Base-by-base conservation (phyloP, 352 stramenopile genomes). In the Phytophthora idaei region DNA sequence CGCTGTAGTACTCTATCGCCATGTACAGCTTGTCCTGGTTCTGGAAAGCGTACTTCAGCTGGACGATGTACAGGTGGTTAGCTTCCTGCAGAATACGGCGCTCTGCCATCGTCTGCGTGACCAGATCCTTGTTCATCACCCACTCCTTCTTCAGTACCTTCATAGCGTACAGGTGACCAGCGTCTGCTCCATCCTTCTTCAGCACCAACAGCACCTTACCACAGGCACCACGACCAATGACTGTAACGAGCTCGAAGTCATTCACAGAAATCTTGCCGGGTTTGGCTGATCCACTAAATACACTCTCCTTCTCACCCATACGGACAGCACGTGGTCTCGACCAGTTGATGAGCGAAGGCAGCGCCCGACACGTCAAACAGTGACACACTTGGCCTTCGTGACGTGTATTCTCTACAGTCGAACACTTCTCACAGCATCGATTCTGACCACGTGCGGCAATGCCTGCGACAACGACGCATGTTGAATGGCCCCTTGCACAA, bases 1-100 rank as follows among this genome's bases (percentile, higher is more conserved):
- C 83, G 57, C 81, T 90, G 71, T 91, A 91, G 59, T 90, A 91
- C 42, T 91, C 83, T 80, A 91, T 91, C 42, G 90, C 83, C 83
- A 91, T 91, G 69, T 91, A 91, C 12, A 91, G 71, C 64, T 91
- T 91, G 73, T 91, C 81, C 50, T 89, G 81, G 67, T 90, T 91
- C 68, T 91, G 83, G 73, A 91, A 91, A 27, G 83, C 83, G 52
- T 89, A 91, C 57, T 85, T 76, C 9, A 91, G 71, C 71, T 90
- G 83, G 9, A 91, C 83, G 53, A 91, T 91, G 73, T 90, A 91
- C 52, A 80, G 83, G 64, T 91, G 83, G 62, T 89, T 81, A 34
- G 83, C 83, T 68, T 91, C 83, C 51, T 91, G 83, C 12, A 91
- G 71, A 36, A 91, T 91, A 34, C 79, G 80, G 49, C 83, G 78